These are phyloP conservation scores for Solanum medicagineum DNA, from an alignment of 257 asterid species.

Conservation along the genomic window DNA sequence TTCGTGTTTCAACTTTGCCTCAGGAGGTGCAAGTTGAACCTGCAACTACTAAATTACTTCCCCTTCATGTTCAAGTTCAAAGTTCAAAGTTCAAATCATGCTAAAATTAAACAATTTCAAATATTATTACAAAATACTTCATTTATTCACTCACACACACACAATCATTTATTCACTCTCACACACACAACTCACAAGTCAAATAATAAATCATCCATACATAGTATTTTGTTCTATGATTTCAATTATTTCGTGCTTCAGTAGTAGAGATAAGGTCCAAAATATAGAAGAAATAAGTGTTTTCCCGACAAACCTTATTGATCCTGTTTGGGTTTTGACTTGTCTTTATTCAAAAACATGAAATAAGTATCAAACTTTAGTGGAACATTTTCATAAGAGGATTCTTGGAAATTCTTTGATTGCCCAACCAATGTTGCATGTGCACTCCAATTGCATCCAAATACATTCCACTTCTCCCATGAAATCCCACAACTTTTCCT, in stretches of 20 bases:
- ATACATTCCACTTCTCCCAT: conserved; percentile 63
- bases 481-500: conserved; percentile 82
- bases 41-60: neutral
- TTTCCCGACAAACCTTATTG: neutral
- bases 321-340: neutral
- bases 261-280: too few relatives aligned
- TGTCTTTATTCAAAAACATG: neutral
- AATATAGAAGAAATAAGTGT: too few relatives aligned
- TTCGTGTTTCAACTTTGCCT: neutral
- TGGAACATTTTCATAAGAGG: conserved; percentile 37
- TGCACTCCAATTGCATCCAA: conserved; percentile 86
- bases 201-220: neutral
- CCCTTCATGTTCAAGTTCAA: neutral
- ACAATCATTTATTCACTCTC: neutral
- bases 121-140: neutral
- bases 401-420: conserved; percentile 31
- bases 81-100: neutral
- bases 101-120: neutral
- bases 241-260: too few relatives aligned
- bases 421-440: conserved; percentile 85
- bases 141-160: neutral
- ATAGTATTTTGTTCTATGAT: too few relatives aligned
- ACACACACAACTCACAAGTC: neutral
- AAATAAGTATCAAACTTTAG: conserved; percentile 2
- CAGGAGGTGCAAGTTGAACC: neutral